Evolutionary conservation across 495 filamentous ascomycete genomes (phyloP).

Genomic region (Lophiotrema nucula): DNA sequence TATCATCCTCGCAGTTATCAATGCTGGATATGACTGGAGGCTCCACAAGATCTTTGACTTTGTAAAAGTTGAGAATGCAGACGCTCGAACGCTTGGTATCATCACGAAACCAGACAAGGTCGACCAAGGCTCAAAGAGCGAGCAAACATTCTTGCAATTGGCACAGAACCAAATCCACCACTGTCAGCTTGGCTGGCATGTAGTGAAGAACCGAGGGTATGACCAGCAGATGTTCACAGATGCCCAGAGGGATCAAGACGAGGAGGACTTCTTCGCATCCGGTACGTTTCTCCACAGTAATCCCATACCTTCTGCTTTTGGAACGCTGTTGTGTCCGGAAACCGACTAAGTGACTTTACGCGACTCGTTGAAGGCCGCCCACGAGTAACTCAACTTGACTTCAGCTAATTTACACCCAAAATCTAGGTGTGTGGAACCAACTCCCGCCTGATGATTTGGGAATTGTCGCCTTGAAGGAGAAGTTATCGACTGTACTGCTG

Average conservation of each 20-base stretch:
- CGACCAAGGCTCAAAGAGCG: conserved; percentile 31
- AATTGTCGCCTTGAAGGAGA: conserved; percentile 48
- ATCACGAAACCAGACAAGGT: conserved; percentile 42
- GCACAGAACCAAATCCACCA: conserved; percentile 29
- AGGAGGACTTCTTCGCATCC: conserved; percentile 47
- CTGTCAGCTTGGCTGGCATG: conserved; percentile 38
- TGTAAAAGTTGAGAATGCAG: conserved; percentile 29
- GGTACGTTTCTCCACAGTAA: too few relatives aligned
- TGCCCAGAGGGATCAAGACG: conserved; percentile 40
- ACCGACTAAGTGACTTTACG: too few relatives aligned
- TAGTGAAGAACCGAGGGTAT: conserved; percentile 35
- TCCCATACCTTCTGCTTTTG: too few relatives aligned
- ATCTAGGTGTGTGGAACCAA: conserved; percentile 44
- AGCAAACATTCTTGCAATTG: conserved; percentile 26
- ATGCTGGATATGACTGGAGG: conserved; percentile 35
- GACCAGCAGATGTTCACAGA: conserved; percentile 2
- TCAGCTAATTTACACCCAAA: too few relatives aligned
- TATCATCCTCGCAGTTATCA: conserved; percentile 39
- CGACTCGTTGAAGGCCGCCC: too few relatives aligned
- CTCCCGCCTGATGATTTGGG: conserved; percentile 47
- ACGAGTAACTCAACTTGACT: too few relatives aligned
- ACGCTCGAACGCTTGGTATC: conserved; percentile 37
- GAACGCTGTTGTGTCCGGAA: too few relatives aligned
- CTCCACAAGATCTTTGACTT: conserved; percentile 33
- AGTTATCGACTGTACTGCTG: conserved; percentile 58